Conservation (phyloP, 441 rosid genomes). For the Hura crepitans region DNA sequence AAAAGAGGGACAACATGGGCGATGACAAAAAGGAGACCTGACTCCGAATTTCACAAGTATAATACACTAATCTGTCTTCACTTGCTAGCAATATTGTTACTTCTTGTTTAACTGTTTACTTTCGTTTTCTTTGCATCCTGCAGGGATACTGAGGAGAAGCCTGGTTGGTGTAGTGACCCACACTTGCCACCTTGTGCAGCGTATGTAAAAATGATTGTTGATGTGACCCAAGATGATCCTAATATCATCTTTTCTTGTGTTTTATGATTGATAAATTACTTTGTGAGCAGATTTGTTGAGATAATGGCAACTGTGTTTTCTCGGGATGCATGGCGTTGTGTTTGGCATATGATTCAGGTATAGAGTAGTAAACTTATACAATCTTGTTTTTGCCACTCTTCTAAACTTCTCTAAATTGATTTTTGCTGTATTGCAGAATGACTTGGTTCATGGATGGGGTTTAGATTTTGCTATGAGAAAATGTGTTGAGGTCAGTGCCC, state of each 20-base stretch:
- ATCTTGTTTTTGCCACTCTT: constrained; percentile 9
- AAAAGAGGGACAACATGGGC: constrained; percentile 83
- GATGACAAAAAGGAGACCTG: constrained; percentile 84
- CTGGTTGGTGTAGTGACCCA: constrained; percentile 83
- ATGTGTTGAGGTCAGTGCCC: constrained; percentile 66
- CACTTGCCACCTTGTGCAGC: constrained; percentile 97
- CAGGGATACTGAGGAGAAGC: constrained; percentile 75
- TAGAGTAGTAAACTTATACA: neutral
- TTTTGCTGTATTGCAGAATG: constrained; percentile 50
- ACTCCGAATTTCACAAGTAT: constrained; percentile 84
- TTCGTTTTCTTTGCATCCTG: constrained; percentile 16
- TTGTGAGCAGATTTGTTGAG: constrained; percentile 71
- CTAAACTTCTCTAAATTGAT: constrained; percentile 5
- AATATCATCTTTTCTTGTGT: constrained; percentile 1
- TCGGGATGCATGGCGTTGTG: constrained; percentile 90
- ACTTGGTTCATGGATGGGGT: constrained; percentile 99
- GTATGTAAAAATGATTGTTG: constrained; percentile 48
- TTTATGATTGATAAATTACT: constrained; percentile 5
- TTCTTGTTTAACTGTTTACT: constrained; percentile 20
- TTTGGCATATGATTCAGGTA: constrained; percentile 96
- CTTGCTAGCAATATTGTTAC: neutral
- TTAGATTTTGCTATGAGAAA: constrained; percentile 84
- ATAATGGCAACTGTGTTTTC: constrained; percentile 98
- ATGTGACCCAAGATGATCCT: constrained; percentile 9
- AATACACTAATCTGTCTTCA: neutral